These are phyloP conservation scores for Eucalyptus rudis DNA, from an alignment of 345 rosid genomes.

Conservation along the genomic window DNA sequence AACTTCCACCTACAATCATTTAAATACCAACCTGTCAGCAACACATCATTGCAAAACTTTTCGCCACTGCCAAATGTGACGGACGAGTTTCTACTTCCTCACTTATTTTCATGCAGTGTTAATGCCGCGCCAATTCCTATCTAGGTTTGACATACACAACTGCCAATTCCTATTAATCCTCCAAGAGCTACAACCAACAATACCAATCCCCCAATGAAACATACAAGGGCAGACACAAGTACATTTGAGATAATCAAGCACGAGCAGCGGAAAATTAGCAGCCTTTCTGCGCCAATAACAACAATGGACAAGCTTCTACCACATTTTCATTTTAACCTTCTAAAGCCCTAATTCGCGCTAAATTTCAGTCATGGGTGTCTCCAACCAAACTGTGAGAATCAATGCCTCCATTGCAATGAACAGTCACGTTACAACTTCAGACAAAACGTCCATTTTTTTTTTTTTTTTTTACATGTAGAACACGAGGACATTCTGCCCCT, in stretches of 20 bases:
- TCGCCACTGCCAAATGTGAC: not conserved
- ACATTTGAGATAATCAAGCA: not conserved
- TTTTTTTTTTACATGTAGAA: not conserved
- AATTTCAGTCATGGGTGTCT: not conserved
- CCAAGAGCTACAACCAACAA: not conserved
- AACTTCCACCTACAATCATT: constrained; percentile 54
- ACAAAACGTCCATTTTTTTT: not conserved
- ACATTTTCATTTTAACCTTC: not conserved
- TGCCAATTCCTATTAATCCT: not conserved
- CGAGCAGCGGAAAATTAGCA: not conserved
- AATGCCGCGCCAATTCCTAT: not conserved
- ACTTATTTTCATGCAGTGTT: not conserved
- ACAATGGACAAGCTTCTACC: not conserved
- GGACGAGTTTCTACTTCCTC: not conserved
- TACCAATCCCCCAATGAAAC: not conserved
- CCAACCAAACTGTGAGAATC: not conserved
- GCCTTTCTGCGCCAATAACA: not conserved
- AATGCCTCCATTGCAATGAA: not conserved
- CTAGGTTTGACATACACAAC: not conserved
- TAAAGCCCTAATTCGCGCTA: not conserved
- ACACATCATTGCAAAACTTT: not conserved
- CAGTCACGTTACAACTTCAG: not conserved
- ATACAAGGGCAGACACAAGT: not conserved
- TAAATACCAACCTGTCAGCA: not conserved
- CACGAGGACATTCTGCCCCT: not conserved